These are phyloP conservation scores for Musa beccarii DNA, from an alignment of 176 grass and related monocot genomes.

Conservation along the genomic window DNA sequence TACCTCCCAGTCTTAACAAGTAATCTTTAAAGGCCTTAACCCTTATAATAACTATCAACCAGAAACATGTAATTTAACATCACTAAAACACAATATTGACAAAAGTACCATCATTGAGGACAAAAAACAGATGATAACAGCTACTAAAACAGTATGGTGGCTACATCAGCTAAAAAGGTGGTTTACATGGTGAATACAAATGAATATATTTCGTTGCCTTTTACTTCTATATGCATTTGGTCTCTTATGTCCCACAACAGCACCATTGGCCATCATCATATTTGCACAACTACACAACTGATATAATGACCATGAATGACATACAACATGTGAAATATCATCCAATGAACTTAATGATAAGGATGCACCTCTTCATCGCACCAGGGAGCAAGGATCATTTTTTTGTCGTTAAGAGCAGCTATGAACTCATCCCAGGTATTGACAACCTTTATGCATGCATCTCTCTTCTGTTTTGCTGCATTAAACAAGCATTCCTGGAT, in stretches of 20 bases:
- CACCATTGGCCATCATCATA: background rate
- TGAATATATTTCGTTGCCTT: background rate
- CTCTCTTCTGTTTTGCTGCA: conserved; percentile 75
- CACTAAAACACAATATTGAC: too few species aligned
- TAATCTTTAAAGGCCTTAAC: background rate
- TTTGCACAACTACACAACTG: too few species aligned
- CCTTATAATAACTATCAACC: background rate
- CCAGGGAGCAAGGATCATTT: conserved; percentile 74
- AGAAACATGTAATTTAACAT: background rate
- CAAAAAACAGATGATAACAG: background rate
- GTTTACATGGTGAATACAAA: too few species aligned
- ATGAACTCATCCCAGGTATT: conserved; percentile 82
- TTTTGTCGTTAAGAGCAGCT: conserved; percentile 51
- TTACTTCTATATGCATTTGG: background rate
- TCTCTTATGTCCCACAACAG: background rate
- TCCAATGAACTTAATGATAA: background rate
- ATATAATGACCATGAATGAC: too few species aligned
- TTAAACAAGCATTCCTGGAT: conserved; percentile 74
- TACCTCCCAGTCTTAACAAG: background rate
- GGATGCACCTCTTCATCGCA: conserved; percentile 70
- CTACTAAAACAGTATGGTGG: background rate
- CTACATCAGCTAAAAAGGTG: too few species aligned
- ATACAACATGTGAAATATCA: too few species aligned
- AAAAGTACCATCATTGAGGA: too few species aligned
- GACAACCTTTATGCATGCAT: conserved; percentile 59